Evolutionary conservation across 2,329 filamentous ascomycete genomes (phyloP).

Genomic region (Colletotrichum paranaense): DNA sequence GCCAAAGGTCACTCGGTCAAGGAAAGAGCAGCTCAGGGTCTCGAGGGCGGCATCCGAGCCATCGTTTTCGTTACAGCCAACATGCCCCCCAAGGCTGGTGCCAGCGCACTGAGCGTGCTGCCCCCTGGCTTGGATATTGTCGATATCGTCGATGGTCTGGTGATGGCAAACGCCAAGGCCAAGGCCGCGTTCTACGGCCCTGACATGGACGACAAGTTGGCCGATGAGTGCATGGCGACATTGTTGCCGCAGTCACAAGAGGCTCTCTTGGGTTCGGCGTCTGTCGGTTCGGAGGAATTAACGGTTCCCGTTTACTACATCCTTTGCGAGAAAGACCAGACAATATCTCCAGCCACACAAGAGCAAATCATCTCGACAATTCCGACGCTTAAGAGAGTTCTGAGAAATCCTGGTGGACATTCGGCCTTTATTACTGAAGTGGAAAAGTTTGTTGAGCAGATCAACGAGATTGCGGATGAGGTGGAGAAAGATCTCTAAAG

Average conservation of each 20-base stretch:
- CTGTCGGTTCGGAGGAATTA: not conserved
- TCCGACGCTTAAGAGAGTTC: conserved; percentile 9
- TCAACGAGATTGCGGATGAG: conserved; percentile 1
- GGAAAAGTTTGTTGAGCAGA: conserved; percentile 9
- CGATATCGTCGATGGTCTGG: not conserved
- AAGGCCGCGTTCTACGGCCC: conserved; percentile 22
- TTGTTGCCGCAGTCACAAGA: conserved; percentile 15
- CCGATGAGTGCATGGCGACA: not conserved
- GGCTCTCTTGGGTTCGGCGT: not conserved
- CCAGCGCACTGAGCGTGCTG: conserved; percentile 13
- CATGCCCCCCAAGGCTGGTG: conserved; percentile 10
- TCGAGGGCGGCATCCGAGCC: conserved; percentile 8
- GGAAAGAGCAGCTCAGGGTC: not conserved
- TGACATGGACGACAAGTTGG: conserved; percentile 10
- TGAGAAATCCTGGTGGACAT: conserved; percentile 20
- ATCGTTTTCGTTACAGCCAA: conserved; percentile 10
- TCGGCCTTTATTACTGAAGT: conserved; percentile 18
- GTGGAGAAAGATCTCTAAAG: not conserved
- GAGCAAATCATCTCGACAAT: conserved; percentile 7
- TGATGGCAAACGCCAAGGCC: conserved; percentile 13
- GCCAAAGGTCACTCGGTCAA: conserved; percentile 3
- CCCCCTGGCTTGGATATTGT: conserved; percentile 16
- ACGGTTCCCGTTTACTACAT: conserved; percentile 18
- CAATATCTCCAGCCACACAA: not conserved
- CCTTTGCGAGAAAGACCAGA: conserved; percentile 24